Evolutionary conservation across 2,329 filamentous ascomycete genomes (phyloP).

Genomic region (Plectosphaerella plurivora): DNA sequence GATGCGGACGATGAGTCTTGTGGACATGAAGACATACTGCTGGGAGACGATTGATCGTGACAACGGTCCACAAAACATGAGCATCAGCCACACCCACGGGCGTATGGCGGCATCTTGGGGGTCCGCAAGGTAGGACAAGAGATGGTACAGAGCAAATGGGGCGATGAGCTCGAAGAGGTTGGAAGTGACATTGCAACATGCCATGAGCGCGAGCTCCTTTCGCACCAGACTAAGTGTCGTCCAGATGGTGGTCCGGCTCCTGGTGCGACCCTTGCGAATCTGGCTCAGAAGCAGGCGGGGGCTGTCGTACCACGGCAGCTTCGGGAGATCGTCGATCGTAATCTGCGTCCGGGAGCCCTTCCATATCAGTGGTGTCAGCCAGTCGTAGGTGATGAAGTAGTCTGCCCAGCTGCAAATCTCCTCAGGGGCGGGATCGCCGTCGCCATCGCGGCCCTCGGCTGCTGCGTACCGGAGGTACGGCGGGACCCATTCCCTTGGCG

Average conservation of each 20-base stretch:
- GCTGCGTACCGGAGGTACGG: slow-evolving; percentile 33
- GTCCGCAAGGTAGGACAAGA: slow-evolving; percentile 45
- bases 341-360: slow-evolving; percentile 39
- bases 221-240: slow-evolving; percentile 40
- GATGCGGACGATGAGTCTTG: slow-evolving; percentile 50
- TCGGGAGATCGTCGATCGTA: slow-evolving; percentile 42
- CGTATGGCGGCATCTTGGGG: slow-evolving; percentile 38
- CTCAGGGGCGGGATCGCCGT: slow-evolving; percentile 39
- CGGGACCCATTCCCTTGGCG: slow-evolving; percentile 47
- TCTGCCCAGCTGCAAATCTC: slow-evolving; percentile 50
- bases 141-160: slow-evolving; percentile 48
- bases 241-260: slow-evolving; percentile 37
- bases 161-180: slow-evolving; percentile 44
- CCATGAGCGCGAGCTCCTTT: slow-evolving; percentile 39
- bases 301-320: slow-evolving; percentile 51
- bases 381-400: slow-evolving; percentile 47
- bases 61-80: slow-evolving; percentile 48
- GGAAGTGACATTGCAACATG: slow-evolving; percentile 29
- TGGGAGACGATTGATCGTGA: slow-evolving; percentile 46
- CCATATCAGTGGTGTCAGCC: slow-evolving; percentile 44
- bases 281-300: slow-evolving; percentile 40
- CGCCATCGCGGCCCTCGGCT: slow-evolving; percentile 25
- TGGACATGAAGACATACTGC: slow-evolving; percentile 54
- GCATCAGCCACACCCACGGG: slow-evolving; percentile 48
- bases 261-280: slow-evolving; percentile 36